Percentiles rank a stretch among this genome's conserved stretches.
Conservation (phyloP, 2,329 filamentous ascomycete genomes). For the Paecilomyces formosus region DNA sequence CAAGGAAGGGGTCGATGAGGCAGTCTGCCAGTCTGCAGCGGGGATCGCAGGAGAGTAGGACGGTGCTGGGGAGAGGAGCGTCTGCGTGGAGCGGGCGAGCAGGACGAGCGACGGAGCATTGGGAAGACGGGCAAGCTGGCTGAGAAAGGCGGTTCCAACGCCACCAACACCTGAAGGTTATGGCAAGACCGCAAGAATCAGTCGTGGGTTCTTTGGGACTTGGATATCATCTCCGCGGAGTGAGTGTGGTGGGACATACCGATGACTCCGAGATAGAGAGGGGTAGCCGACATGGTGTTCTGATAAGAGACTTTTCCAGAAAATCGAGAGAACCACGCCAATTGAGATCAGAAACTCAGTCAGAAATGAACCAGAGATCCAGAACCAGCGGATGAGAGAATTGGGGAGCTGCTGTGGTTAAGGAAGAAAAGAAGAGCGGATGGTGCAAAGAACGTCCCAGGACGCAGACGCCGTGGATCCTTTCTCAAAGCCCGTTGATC, state of each 20-base stretch:
- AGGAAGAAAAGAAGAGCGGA: not conserved
- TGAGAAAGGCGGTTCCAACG: conserved; percentile 85
- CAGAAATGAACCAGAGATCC: not conserved
- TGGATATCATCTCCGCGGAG: not conserved
- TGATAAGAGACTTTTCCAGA: not conserved
- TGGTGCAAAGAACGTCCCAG: not conserved
- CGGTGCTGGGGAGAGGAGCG: conserved; percentile 64
- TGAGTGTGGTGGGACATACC: conserved; percentile 17
- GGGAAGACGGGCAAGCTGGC: conserved; percentile 66
- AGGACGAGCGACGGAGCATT: conserved; percentile 71
- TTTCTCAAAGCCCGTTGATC: too few relatives aligned
- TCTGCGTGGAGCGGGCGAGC: conserved; percentile 77
- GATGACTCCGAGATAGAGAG: conserved; percentile 37
- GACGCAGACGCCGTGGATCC: not conserved
- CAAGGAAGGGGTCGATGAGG: conserved; percentile 56
- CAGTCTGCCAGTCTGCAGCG: conserved; percentile 48
- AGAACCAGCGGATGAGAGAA: not conserved
- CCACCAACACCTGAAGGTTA: conserved; percentile 72
- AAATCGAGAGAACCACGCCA: not conserved
- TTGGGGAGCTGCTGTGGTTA: not conserved
- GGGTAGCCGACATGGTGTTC: conserved; percentile 22
- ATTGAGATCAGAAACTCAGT: not conserved
- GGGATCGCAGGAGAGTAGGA: conserved; percentile 58
- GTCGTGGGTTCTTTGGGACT: not conserved
- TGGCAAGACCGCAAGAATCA: not conserved